These are phyloP conservation scores for Starmerella cellae DNA, from an alignment of 805 yeast species.

Conservation along the genomic window DNA sequence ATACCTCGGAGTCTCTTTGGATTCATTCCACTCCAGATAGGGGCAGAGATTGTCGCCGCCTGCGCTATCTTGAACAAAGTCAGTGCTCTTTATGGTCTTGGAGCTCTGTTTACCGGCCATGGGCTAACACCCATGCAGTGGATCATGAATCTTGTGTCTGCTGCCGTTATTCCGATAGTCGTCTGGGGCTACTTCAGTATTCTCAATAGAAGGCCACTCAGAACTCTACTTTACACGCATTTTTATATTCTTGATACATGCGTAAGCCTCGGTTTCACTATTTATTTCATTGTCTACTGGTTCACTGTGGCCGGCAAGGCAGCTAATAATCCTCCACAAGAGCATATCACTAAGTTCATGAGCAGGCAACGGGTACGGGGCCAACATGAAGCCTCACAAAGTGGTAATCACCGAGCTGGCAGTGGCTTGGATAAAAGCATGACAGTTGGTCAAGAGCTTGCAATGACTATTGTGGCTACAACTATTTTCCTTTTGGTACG, in stretches of 20 bases:
- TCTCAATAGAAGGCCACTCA: conserved; percentile 43
- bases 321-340: conserved; percentile 12
- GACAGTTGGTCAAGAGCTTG: conserved; percentile 26
- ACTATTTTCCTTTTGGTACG: conserved; percentile 35
- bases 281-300: conserved; percentile 68
- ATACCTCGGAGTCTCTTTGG: conserved; percentile 47
- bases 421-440: conserved; percentile 17
- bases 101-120: conserved; percentile 77
- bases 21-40: conserved; percentile 64
- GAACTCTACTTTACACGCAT: conserved; percentile 49
- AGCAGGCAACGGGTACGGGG: neutral
- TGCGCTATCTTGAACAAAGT: conserved; percentile 74
- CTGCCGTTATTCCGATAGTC: conserved; percentile 51
- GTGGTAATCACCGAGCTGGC: conserved; percentile 1
- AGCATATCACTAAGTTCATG: neutral
- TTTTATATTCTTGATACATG: conserved; percentile 56
- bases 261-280: conserved; percentile 52
- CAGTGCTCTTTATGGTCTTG: conserved; percentile 74
- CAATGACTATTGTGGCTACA: conserved; percentile 39
- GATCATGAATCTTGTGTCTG: conserved; percentile 57
- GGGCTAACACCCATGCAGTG: conserved; percentile 73
- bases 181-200: conserved; percentile 43
- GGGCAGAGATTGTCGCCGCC: conserved; percentile 70
- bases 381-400: neutral
- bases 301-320: conserved; percentile 31